These are phyloP conservation scores for Eucalyptus urophylla DNA, from an alignment of 345 rosid genomes.

Conservation along the genomic window DNA sequence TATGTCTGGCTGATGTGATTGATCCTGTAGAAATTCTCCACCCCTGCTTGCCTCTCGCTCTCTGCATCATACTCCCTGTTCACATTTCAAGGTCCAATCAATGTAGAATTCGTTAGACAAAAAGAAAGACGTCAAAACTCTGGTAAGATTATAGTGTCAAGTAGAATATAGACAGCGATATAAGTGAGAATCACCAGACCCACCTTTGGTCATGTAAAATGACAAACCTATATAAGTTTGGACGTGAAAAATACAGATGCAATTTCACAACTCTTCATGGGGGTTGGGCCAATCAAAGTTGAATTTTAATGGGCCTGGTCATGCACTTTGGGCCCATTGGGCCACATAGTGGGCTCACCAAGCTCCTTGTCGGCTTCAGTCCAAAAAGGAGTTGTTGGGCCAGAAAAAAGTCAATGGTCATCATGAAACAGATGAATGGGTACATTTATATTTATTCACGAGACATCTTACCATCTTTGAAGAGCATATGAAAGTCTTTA, in stretches of 20 bases:
- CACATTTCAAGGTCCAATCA: not conserved
- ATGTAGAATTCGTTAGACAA: not conserved
- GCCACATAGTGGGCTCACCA: not conserved
- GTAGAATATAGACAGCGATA: not conserved
- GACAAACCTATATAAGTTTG: not conserved
- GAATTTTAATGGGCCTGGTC: not conserved
- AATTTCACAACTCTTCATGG: not conserved
- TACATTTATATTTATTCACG: not conserved
- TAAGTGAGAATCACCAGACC: not conserved
- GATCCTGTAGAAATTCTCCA: constrained; percentile 56
- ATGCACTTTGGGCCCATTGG: not conserved
- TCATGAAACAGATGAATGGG: not conserved
- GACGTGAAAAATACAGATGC: not conserved
- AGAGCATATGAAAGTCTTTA: not conserved
- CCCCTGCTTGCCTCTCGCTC: constrained; percentile 59
- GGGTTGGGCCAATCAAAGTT: not conserved
- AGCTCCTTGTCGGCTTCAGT: not conserved
- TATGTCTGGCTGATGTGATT: constrained; percentile 79
- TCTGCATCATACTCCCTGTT: constrained; percentile 66
- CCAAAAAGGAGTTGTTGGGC: not conserved
- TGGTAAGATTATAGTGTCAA: not conserved
- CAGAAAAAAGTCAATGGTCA: not conserved
- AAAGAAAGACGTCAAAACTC: not conserved
- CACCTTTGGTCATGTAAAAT: not conserved
- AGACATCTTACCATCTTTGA: not conserved